Evolutionary conservation across 768 basidiomycete species (phyloP), one percentile per base, ranked within the genome.

Genomic region (Auricularia auricula-judae): DNA sequence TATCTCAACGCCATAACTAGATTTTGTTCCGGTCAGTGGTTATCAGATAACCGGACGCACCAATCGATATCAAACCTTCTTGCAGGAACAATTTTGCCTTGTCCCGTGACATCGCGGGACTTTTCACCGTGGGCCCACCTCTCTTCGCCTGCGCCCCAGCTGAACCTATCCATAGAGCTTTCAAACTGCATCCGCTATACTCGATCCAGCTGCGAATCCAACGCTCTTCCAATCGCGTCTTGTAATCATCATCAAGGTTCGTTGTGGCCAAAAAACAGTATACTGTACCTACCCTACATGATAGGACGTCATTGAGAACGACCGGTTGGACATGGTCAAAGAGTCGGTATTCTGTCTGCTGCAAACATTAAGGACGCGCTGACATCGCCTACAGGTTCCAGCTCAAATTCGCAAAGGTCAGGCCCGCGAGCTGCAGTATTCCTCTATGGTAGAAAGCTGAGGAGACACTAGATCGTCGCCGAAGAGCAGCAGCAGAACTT

Each of bases 31-130:
- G 10, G 14, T 5, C 10, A 21, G 1, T 59, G 7, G 14, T 39
- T 21, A 35, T 33, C 33, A 59, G 11, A 66, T 39, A 51, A 51
- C 21, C 36, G 11, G 10, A 18, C 43, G 18, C 43, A 18, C n/a
- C 4, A 23, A 21, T 58, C 42, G 3, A 36, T 60, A 18, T 16
- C 39, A 21, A 64, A 85, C 85, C 83, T 86, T 1, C 86, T 1
- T 86, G 85, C 74, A 80, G 86, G 3, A 85, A 86, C 64, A 86
- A 86, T 63, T 86, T 86, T 63, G 83, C 85, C 0, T 72, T 86
- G 2, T 81, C 82, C 54, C 76, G 84, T 21, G 83, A 85, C 66
- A 83, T 86, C 18, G 77, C 81, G 3, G 83, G 82, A 2, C 78
- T 86, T 1, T 86, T 73, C 84, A 84, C 65, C 80, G 82, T 0